Conservation (phyloP, 441 rosid genomes). For the Gossypium trilobum region DNA sequence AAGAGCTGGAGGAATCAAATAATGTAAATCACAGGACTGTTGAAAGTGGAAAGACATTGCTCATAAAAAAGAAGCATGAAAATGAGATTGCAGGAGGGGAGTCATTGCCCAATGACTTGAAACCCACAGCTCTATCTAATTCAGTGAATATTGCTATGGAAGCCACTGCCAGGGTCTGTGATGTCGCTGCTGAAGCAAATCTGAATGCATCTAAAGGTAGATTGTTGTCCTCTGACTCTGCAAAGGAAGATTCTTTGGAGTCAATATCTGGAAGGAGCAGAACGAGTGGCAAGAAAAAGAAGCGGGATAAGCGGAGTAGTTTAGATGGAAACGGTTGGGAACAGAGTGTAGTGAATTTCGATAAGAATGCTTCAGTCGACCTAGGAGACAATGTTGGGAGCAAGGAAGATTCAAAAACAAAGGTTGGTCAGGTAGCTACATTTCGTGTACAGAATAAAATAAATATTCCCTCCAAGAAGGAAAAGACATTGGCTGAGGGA, state of each 20-base stretch:
- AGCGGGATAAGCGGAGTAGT: conserved; percentile 16
- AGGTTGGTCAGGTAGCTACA: conserved; percentile 20
- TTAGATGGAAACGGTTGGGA: conserved; percentile 19
- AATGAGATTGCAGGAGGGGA: conserved; percentile 15
- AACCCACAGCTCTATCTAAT: conserved; percentile 13
- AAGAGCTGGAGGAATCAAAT: conserved; percentile 18
- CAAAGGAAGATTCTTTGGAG: conserved; percentile 25
- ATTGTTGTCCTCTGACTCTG: conserved; percentile 16
- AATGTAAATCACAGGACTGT: conserved; percentile 2
- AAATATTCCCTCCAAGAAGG: conserved; percentile 23
- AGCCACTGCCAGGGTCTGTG: conserved; percentile 17
- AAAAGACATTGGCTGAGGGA: conserved; percentile 20
- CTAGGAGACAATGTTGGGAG: conserved; percentile 21
- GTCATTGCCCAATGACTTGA: conserved; percentile 14
- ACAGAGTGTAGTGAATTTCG: neutral
- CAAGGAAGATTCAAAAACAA: conserved; percentile 25
- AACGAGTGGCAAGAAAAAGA: conserved; percentile 21
- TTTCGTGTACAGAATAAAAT: conserved; percentile 17
- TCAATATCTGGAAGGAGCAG: conserved; percentile 22
- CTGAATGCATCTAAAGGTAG: conserved; percentile 15
- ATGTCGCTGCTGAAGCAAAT: conserved; percentile 18
- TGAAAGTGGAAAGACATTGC: conserved; percentile 12
- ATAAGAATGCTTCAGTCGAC: conserved; percentile 19
- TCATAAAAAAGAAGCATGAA: conserved; percentile 18
- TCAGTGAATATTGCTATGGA: conserved; percentile 17